A percentile compares a stretch with the other conserved stretches of the same genome.
These are phyloP conservation scores for Aspergillus carlsbadensis DNA, from an alignment of 495 filamentous ascomycete genomes.

Conservation along the genomic window DNA sequence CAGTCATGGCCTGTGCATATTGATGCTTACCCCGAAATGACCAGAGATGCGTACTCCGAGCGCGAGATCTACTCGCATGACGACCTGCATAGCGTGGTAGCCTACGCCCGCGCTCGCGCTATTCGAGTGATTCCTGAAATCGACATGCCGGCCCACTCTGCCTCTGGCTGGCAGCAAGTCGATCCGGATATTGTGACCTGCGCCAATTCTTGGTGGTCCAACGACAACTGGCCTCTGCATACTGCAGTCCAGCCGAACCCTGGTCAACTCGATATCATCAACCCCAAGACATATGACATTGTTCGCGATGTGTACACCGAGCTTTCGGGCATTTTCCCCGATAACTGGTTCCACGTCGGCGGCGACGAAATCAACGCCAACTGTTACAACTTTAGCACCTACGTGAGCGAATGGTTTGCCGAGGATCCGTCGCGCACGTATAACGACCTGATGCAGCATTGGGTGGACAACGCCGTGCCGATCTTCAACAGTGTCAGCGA, in stretches of 20 bases:
- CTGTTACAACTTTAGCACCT: slow-evolving; percentile 54
- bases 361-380: slow-evolving; percentile 52
- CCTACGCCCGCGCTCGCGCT: slow-evolving; percentile 46
- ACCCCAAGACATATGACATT: slow-evolving; percentile 53
- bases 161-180: slow-evolving; percentile 54
- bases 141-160: slow-evolving; percentile 53
- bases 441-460: slow-evolving; percentile 53
- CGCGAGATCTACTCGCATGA: slow-evolving; percentile 40
- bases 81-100: slow-evolving; percentile 43
- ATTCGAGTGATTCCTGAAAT: slow-evolving; percentile 52
- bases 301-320: slow-evolving; percentile 53
- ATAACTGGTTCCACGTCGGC: slow-evolving; percentile 56
- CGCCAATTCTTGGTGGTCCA: slow-evolving; percentile 56
- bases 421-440: slow-evolving; percentile 51
- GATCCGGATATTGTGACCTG: slow-evolving; percentile 53
- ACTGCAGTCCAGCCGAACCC: slow-evolving; percentile 57
- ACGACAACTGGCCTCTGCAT: slow-evolving; percentile 50
- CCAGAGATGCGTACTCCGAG: slow-evolving; percentile 51
- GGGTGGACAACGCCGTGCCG: slow-evolving; percentile 53
- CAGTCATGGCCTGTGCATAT: slow-evolving; percentile 55
- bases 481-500: slow-evolving; percentile 43
- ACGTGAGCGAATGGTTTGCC: slow-evolving; percentile 46
- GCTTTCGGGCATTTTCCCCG: slow-evolving; percentile 49
- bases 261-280: slow-evolving; percentile 56
- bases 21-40: slow-evolving; percentile 50